Conservation (phyloP, 768 basidiomycete species). For the Podaxis sp. region DNA sequence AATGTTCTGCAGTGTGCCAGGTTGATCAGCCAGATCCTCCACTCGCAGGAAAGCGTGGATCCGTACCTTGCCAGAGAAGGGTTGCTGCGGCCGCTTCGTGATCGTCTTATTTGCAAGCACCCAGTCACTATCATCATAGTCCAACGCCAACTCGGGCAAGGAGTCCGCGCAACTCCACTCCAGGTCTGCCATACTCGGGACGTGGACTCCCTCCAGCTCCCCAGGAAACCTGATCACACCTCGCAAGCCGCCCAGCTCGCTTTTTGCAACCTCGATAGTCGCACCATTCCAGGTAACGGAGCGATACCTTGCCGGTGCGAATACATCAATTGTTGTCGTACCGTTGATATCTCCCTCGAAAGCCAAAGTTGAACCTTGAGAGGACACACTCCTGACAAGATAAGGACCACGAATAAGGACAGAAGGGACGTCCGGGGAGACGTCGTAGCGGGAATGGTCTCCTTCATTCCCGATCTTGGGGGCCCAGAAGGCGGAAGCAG, state of each 20-base stretch:
- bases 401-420: slow-evolving; percentile 35
- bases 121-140: slow-evolving; percentile 62
- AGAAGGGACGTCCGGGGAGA: slow-evolving; percentile 27
- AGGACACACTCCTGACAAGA: slow-evolving; percentile 31
- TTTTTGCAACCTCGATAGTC: slow-evolving; percentile 29
- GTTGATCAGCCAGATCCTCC: too few species aligned
- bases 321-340: slow-evolving; percentile 50
- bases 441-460: slow-evolving; percentile 28
- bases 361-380: slow-evolving; percentile 23
- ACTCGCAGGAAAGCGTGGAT: slow-evolving; percentile 15
- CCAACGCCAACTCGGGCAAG: slow-evolving; percentile 53
- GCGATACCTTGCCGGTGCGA: slow-evolving; percentile 45
- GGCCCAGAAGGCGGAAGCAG: slow-evolving; percentile 61
- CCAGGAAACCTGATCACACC: slow-evolving; percentile 23
- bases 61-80: slow-evolving; percentile 55
- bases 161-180: slow-evolving; percentile 63
- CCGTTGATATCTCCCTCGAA: slow-evolving; percentile 56
- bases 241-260: slow-evolving; percentile 30
- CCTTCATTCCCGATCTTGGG: slow-evolving; percentile 41
- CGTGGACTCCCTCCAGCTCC: slow-evolving; percentile 24
- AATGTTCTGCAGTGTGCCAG: neutral
- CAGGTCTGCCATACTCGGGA: slow-evolving; percentile 39
- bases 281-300: slow-evolving; percentile 63
- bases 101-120: slow-evolving; percentile 54
- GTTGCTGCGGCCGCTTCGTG: slow-evolving; percentile 57